Percentiles rank a stretch among this genome's conserved stretches.
phyloP scores from a whole-genome alignment of 2,329 filamentous ascomycete species.

The Sarocladiaceae sp. region DNA sequence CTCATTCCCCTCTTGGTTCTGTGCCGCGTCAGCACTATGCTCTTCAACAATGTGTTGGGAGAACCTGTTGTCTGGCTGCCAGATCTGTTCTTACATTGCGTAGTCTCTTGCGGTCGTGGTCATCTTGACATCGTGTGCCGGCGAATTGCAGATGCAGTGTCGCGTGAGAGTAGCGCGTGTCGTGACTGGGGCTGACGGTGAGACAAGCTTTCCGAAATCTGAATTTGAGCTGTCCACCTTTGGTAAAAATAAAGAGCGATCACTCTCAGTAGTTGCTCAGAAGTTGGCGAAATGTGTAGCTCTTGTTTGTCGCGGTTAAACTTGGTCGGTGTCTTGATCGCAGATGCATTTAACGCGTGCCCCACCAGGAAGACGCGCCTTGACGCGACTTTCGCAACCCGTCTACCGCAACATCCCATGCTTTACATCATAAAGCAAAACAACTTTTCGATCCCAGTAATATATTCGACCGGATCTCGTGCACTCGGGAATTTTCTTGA shows the following conservation, averaged over 20 bases:
- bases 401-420: slow-evolving; percentile 17
- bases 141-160: background rate
- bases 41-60: background rate
- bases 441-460: background rate
- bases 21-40: slow-evolving; percentile 10
- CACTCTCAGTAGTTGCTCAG: no score
- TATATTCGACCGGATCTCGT: background rate
- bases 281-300: background rate
- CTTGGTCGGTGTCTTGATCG: background rate
- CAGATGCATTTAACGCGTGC: slow-evolving; percentile 9
- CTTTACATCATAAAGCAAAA: background rate
- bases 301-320: background rate
- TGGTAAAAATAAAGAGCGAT: no score
- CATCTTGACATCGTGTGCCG: slow-evolving; percentile 18
- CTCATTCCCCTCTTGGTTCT: slow-evolving; percentile 27
- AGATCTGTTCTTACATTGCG: slow-evolving; percentile 24
- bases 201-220: no score
- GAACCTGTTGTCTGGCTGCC: no score
- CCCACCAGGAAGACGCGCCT: slow-evolving; percentile 17
- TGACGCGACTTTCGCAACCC: slow-evolving; percentile 15
- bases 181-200: background rate
- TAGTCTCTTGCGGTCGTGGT: slow-evolving; percentile 24
- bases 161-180: background rate
- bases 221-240: no score
- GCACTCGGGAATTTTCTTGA: no score